Evolutionary conservation across 805 yeast genomes (phyloP), one percentile per base, ranked within the genome.

Genomic region (Saccharomycopsis sp.): DNA sequence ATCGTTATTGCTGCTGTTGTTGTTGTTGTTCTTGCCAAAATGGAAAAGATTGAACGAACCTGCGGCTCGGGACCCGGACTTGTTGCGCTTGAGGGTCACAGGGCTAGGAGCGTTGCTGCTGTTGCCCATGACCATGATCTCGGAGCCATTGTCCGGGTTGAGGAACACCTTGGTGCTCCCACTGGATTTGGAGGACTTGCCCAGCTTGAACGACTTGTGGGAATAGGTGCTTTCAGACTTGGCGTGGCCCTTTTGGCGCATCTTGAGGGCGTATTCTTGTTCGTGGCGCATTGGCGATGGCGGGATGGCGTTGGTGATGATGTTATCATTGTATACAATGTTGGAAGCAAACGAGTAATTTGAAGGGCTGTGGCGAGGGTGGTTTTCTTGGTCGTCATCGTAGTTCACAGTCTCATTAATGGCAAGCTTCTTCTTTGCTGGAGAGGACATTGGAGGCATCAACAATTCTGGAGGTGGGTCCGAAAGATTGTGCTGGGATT

Each of bases 241-340:
- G 15, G 18, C 18, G 29, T 44, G 48, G 16, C 45, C 45, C 12
- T 20, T 6, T 16, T 30, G 34, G 6, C 17, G 33, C 19, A 10
- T 19, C n/a, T 19, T 16, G 25, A 38, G n/a, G 15, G 31, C 41
- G 26, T 43, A 43, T n/a, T n/a, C n/a, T n/a, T n/a, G n/a, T 10
- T 25, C 27, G n/a, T 25, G n/a, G 22, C 39, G 39, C 40, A 36
- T 36, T 12, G 46, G 42, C 16, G 42, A 38, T 4, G 38, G 42
- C 3, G 49, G 49, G 32, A 41, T 45, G n/a, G 49, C 49, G 31
- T 45, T 45, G 8, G 49, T 45, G 30, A 45, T 45, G 29, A 45
- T 35, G 30, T 45, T 43, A 7, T 45, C 46, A 27, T 42, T 43
- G 16, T 42, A 43, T 4, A 45, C 38, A 7, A 45, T 45, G 30